Base-by-base conservation (phyloP, 139 green algal species). In the Picochlorum costavermella region DNA sequence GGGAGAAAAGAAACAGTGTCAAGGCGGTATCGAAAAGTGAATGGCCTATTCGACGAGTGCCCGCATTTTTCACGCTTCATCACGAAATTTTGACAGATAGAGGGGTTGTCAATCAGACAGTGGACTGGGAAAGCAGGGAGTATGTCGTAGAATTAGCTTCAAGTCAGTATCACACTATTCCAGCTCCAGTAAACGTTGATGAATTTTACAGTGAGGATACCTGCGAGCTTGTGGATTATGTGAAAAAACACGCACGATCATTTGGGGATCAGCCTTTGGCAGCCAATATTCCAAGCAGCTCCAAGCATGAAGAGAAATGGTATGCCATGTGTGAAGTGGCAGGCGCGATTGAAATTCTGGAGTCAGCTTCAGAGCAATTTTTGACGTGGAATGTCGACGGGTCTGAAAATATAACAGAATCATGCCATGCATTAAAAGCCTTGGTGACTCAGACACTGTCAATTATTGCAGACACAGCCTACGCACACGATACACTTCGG, bases 401-500 rank as follows among this genome's bases (percentile, higher is more conserved):
- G 51, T 31, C 31, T 2, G 30, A 16, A 33, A 45, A 50, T 20
- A 49, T 71, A 3, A 25, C 48, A 16, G 70, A 76, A 63, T 53
- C 17, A 20, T 29, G 40, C 33, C 58, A 73, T 56, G 55, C 64
- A 23, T 56, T 76, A 44, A 50, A 51, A 25, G 30, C n/a, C 44
- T 64, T 50, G 11, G 25, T 77, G 16, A 64, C 60, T 28, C 5
- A 14, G n/a, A 30, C n/a, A 1, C 8, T 44, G 2, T n/a, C 16
- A 25, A 44, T 55, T n/a, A 44, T 45, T 3, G 5, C 14, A 3
- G 61, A 37, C 2, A 49, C 69, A 8, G 43, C 29, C 10, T 64
- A 77, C 11, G 12, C 59, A n/a, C 50, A 73, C 51, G 71, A 77
- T 26, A 17, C 59, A 0, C 30, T 77, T 28, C 40, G 64, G 4